These are phyloP conservation scores for Mortierella sp. DNA, from an alignment of 371 early-diverging fungal species.

Conservation along the genomic window DNA sequence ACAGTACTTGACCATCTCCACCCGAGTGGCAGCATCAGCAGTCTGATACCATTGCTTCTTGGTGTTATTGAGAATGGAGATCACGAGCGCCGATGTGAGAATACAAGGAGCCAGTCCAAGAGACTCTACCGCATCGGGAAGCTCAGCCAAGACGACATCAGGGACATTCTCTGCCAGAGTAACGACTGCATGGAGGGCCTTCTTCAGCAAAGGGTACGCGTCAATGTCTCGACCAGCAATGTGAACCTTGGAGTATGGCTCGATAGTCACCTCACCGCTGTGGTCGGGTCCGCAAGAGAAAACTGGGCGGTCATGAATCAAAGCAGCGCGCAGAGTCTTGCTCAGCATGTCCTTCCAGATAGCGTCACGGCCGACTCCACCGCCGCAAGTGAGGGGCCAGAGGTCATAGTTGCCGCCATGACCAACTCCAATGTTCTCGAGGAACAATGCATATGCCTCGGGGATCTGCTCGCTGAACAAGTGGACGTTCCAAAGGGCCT, in stretches of 20 bases:
- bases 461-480: constrained; percentile 44
- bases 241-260: neutral
- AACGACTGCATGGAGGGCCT: constrained; percentile 7
- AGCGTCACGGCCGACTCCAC: constrained; percentile 10
- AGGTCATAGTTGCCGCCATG: constrained; percentile 17
- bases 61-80: neutral
- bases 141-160: neutral
- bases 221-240: constrained; percentile 28
- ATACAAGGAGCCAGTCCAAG: neutral
- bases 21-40: neutral
- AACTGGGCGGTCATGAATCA: constrained; percentile 1
- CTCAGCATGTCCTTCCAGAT: constrained; percentile 26
- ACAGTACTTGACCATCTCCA: constrained; percentile 20
- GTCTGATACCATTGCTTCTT: neutral
- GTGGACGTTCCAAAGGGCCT: constrained; percentile 49
- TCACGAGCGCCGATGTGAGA: constrained; percentile 5
- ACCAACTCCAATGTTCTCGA: constrained; percentile 17
- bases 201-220: constrained; percentile 11
- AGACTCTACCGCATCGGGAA: neutral
- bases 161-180: constrained; percentile 11
- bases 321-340: neutral
- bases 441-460: constrained; percentile 28
- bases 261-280: neutral
- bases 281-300: constrained; percentile 22
- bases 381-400: constrained; percentile 21